Conservation (phyloP, 1,139 yeast genomes). For the Candida pseudoviswanathii region DNA sequence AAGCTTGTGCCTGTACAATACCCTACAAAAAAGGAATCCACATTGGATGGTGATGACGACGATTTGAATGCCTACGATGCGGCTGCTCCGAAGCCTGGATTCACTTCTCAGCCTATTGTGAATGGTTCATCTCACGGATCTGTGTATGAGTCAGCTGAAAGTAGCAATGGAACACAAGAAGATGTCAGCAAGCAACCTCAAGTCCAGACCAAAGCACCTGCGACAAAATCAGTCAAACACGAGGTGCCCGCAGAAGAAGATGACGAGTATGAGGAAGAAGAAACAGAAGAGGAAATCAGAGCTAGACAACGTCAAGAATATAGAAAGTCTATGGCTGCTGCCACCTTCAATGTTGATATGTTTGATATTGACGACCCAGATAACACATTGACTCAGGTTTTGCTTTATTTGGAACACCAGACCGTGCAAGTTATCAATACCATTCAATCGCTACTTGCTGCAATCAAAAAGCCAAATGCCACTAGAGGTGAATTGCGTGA, state of each 20-base stretch:
- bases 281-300: conserved; percentile 29
- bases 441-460: conserved; percentile 76
- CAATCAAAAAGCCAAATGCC: conserved; percentile 76
- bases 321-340: conserved; percentile 55
- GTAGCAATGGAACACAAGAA: not conserved
- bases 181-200: not conserved
- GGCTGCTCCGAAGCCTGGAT: not conserved
- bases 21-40: not conserved
- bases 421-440: conserved; percentile 91
- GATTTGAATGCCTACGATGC: not conserved
- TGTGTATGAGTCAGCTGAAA: conserved; percentile 4
- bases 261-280: conserved; percentile 20
- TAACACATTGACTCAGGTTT: conserved; percentile 80
- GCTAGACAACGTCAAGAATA: conserved; percentile 51
- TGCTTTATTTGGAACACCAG: conserved; percentile 88
- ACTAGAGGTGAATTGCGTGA: conserved; percentile 73
- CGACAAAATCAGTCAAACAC: conserved; percentile 11
- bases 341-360: conserved; percentile 65
- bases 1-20: conserved; percentile 14
- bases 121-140: conserved; percentile 3
- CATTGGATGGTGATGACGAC: conserved; percentile 1
- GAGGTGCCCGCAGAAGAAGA: conserved; percentile 12
- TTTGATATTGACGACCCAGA: conserved; percentile 86
- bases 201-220: not conserved
- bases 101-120: not conserved